phyloP scores from a whole-genome alignment of 352 stramenopile species.

The Globisporangium solare region DNA sequence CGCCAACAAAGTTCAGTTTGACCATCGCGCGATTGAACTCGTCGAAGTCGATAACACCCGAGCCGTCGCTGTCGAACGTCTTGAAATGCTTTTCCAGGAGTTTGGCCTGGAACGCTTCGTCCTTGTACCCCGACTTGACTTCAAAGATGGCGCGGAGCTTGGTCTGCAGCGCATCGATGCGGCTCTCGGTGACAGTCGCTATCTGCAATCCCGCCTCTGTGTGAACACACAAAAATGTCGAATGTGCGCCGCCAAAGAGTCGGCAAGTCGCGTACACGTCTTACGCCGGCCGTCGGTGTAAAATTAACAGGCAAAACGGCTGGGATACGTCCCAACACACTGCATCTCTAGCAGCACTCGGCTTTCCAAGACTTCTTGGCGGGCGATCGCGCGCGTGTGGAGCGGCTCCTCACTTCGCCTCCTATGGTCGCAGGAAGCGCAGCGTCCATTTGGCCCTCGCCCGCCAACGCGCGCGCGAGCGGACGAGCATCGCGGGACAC shows the following conservation, averaged over 20 bases:
- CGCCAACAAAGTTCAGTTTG: conserved; percentile 86
- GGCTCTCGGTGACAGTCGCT: conserved; percentile 16
- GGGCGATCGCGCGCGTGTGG: too few relatives aligned
- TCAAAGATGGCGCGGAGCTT: conserved; percentile 64
- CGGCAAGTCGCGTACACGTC: too few relatives aligned
- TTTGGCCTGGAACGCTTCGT: conserved; percentile 39
- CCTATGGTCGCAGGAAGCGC: too few relatives aligned
- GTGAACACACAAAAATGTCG: conserved; percentile 28
- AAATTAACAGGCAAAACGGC: too few relatives aligned
- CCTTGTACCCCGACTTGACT: conserved; percentile 69
- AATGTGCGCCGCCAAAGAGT: neutral
- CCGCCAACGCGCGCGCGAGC: too few relatives aligned
- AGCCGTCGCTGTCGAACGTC: conserved; percentile 69
- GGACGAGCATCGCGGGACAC: too few relatives aligned
- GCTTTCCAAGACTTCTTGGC: too few relatives aligned
- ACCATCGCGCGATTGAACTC: conserved; percentile 86
- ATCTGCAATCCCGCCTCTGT: conserved; percentile 26
- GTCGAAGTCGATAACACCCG: conserved; percentile 77
- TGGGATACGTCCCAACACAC: too few relatives aligned
- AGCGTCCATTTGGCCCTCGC: too few relatives aligned
- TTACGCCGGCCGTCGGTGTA: too few relatives aligned
- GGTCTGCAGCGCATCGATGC: conserved; percentile 45
- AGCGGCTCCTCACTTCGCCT: too few relatives aligned
- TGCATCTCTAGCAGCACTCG: too few relatives aligned
- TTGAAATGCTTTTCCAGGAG: conserved; percentile 70